Evolutionary conservation across 257 asterid genomes (phyloP).

Genomic region (Agastache rugosa): DNA sequence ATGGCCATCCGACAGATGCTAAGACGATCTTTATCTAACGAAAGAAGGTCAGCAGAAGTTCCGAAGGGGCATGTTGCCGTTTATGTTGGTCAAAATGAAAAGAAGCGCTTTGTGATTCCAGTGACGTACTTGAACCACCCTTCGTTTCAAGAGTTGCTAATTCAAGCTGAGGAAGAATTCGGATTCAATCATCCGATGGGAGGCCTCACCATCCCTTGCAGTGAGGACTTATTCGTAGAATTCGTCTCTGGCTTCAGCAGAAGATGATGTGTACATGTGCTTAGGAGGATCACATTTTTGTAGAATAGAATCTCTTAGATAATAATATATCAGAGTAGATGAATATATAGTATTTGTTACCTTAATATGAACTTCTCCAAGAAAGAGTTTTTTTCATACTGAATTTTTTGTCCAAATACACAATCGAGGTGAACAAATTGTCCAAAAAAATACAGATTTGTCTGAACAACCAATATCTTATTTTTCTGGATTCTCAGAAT

Average conservation of each 20-base stretch:
- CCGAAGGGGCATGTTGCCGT: constrained; percentile 40
- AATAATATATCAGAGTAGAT: too few relatives aligned
- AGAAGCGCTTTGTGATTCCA: constrained; percentile 29
- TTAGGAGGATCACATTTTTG: too few relatives aligned
- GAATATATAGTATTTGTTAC: too few relatives aligned
- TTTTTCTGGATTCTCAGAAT: too few relatives aligned
- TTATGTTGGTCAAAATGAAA: constrained; percentile 40
- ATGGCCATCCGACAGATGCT: neutral
- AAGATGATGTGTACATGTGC: constrained; percentile 14
- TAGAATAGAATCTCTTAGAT: too few relatives aligned
- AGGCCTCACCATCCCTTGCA: constrained; percentile 60
- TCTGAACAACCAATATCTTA: too few relatives aligned
- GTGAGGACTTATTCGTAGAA: constrained; percentile 39
- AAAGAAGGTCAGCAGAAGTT: neutral
- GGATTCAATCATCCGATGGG: constrained; percentile 45
- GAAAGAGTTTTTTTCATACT: too few relatives aligned
- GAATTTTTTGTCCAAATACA: too few relatives aligned
- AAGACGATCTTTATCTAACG: neutral
- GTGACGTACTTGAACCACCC: constrained; percentile 26
- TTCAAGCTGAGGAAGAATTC: constrained; percentile 46
- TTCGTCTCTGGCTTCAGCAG: constrained; percentile 42
- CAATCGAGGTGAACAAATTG: too few relatives aligned
- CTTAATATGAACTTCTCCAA: too few relatives aligned
- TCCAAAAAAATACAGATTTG: too few relatives aligned
- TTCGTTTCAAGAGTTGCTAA: constrained; percentile 29